Conservation (phyloP, 73 alveolate genomes). For the Tetrahymena malaccensis region DNA sequence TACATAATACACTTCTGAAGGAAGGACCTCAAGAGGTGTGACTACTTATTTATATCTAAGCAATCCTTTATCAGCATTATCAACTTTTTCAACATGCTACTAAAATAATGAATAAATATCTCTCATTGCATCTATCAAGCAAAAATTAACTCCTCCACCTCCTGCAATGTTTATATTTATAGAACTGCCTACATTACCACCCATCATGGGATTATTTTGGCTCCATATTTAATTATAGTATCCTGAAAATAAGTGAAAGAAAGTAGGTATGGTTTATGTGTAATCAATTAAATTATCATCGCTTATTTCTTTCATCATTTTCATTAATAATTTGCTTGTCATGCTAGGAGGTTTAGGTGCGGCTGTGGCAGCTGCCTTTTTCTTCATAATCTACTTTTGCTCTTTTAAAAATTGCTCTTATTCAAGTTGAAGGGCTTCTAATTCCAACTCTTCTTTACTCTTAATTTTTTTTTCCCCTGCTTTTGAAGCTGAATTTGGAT, state of each 20-base stretch:
- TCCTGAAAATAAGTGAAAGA: conserved; percentile 18
- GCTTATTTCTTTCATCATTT: conserved; percentile 13
- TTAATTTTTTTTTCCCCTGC: background rate
- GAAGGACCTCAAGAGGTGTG: conserved; percentile 12
- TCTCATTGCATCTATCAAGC: conserved; percentile 30
- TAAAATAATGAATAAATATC: conserved; percentile 7
- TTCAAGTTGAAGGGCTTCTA: background rate
- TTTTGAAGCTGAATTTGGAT: background rate
- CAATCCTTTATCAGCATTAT: conserved; percentile 30
- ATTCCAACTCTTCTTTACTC: background rate
- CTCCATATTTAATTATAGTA: background rate
- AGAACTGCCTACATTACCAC: background rate
- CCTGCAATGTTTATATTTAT: background rate
- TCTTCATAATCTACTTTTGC: background rate
- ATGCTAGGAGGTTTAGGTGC: conserved; percentile 2
- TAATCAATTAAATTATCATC: conserved; percentile 19
- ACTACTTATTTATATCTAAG: conserved; percentile 3
- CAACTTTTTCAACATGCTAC: conserved; percentile 26
- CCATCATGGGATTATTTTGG: conserved; percentile 4
- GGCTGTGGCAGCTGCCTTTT: background rate
- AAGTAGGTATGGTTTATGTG: conserved; percentile 13
- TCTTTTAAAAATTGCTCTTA: background rate
- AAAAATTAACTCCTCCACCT: background rate
- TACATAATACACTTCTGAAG: background rate
- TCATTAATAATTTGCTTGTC: background rate